Conservation (phyloP, 2,329 filamentous ascomycete species). For the Meredithiella fracta region DNA sequence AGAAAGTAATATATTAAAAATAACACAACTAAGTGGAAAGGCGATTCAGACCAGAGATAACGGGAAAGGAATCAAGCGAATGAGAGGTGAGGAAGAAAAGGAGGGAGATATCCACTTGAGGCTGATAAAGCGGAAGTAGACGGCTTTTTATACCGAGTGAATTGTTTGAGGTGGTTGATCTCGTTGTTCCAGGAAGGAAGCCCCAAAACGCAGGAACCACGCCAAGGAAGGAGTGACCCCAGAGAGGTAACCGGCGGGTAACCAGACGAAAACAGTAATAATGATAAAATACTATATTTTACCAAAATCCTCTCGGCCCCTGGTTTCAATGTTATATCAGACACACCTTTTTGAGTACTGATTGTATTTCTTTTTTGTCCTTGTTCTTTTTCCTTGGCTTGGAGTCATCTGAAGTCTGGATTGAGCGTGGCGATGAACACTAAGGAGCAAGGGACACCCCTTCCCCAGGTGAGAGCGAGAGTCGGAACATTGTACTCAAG, state of each 20-base stretch:
- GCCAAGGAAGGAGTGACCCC: neutral
- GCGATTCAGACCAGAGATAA: neutral
- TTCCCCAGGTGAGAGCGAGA: neutral
- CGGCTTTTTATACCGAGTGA: neutral
- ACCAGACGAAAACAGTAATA: neutral
- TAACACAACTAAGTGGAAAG: neutral
- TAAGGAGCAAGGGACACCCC: neutral
- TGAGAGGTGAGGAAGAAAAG: neutral
- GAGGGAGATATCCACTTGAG: neutral
- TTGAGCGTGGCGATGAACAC: neutral
- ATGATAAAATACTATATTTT: neutral
- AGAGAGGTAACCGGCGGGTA: neutral
- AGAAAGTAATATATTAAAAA: slow-evolving; percentile 3
- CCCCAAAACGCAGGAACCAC: slow-evolving; percentile 2
- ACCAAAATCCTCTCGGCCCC: no score
- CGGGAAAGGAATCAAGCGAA: slow-evolving; percentile 3
- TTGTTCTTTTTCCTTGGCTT: neutral
- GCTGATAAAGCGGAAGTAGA: neutral
- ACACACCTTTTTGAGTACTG: neutral
- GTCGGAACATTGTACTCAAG: neutral
- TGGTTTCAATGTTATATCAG: neutral
- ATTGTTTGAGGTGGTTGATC: neutral
- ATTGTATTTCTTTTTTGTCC: neutral
- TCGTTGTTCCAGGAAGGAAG: neutral
- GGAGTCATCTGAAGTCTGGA: neutral